Evolutionary conservation across 371 early-diverging fungal species (phyloP).

Genomic region (Mucor ambiguus): DNA sequence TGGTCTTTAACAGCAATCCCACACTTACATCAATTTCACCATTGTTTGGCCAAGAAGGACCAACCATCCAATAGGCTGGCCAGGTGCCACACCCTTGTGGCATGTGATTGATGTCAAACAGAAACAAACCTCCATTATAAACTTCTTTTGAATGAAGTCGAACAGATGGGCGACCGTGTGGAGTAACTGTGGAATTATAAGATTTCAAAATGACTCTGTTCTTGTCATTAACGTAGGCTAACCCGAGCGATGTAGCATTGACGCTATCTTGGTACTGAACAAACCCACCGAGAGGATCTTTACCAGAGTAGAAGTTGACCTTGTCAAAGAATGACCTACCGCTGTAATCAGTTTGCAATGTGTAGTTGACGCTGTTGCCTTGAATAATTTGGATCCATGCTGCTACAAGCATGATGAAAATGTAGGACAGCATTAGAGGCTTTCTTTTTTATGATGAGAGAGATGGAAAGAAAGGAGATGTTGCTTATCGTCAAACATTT

Average conservation of each 20-base stretch:
- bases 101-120: slow-evolving; percentile 40
- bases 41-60: slow-evolving; percentile 33
- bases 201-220: slow-evolving; percentile 15
- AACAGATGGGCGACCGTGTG: slow-evolving; percentile 28
- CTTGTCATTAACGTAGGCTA: slow-evolving; percentile 12
- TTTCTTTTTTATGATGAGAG: neutral
- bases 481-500: neutral
- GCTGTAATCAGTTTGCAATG: neutral
- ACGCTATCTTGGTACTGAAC: slow-evolving; percentile 42
- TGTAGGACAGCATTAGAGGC: no score
- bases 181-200: slow-evolving; percentile 17
- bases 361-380: neutral
- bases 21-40: slow-evolving; percentile 40
- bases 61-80: slow-evolving; percentile 44
- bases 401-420: neutral
- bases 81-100: slow-evolving; percentile 45
- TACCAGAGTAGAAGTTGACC: slow-evolving; percentile 35
- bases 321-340: slow-evolving; percentile 31
- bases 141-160: slow-evolving; percentile 21
- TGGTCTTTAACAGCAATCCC: no score
- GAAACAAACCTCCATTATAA: slow-evolving; percentile 28
- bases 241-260: slow-evolving; percentile 19
- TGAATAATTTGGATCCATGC: neutral
- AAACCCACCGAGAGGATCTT: slow-evolving; percentile 49
- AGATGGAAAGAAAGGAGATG: neutral